These are phyloP conservation scores for Ophiosphaerella herpotricha DNA, from an alignment of 2,329 filamentous ascomycete species.

Conservation along the genomic window DNA sequence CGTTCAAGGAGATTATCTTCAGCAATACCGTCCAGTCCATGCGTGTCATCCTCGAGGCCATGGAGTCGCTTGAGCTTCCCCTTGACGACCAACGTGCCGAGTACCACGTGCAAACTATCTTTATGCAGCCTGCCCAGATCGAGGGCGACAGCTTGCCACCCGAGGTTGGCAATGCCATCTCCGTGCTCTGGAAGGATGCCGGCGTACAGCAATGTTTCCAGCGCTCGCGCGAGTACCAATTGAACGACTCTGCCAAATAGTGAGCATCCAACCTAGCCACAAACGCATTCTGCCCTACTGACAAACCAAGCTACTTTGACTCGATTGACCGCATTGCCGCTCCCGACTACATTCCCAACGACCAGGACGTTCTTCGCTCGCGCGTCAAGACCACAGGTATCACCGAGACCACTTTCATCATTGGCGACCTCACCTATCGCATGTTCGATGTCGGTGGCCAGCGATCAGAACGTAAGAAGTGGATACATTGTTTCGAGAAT, in stretches of 20 bases:
- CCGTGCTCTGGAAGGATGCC: slow-evolving; percentile 88
- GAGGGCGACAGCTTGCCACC: slow-evolving; percentile 93
- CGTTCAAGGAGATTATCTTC: slow-evolving; percentile 74
- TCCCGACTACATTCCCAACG: slow-evolving; percentile 91
- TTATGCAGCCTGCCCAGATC: slow-evolving; percentile 97
- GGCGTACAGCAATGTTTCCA: slow-evolving; percentile 96
- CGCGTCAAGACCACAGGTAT: slow-evolving; percentile 98
- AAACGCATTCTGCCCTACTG: slow-evolving; percentile 13
- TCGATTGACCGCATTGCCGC: slow-evolving; percentile 89
- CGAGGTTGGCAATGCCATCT: slow-evolving; percentile 91
- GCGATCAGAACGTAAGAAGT: slow-evolving; percentile 96
- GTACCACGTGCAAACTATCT: slow-evolving; percentile 97
- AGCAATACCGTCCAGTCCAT: slow-evolving; percentile 73
- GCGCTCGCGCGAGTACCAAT: slow-evolving; percentile 91
- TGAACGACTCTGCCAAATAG: slow-evolving; percentile 97
- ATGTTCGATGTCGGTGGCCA: slow-evolving; percentile 99
- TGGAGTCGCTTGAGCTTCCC: slow-evolving; percentile 74
- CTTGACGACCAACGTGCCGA: slow-evolving; percentile 91
- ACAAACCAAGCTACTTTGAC: slow-evolving; percentile 79
- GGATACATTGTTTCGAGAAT: slow-evolving; percentile 99
- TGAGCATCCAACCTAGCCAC: slow-evolving; percentile 52
- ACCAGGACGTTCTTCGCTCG: slow-evolving; percentile 92
- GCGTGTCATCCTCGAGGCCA: slow-evolving; percentile 71
- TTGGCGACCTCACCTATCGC: slow-evolving; percentile 89
- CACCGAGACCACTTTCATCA: slow-evolving; percentile 94